These are phyloP conservation scores for Aaosphaeria arxii DNA, from an alignment of 2,329 filamentous ascomycete species.

Conservation along the genomic window DNA sequence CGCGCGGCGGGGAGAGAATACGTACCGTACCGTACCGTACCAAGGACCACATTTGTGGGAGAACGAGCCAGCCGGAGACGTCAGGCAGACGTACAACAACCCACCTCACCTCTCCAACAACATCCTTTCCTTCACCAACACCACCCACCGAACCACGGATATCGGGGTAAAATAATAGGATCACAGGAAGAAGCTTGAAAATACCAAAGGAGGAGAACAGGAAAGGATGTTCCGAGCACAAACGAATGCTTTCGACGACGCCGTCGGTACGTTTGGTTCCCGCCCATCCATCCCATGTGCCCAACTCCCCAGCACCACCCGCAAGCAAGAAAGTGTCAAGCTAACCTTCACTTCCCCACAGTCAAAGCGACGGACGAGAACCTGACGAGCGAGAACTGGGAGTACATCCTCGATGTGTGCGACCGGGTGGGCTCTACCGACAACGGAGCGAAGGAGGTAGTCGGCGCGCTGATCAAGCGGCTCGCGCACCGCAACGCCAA, in stretches of 20 bases:
- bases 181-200: no score
- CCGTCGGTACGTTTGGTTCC: constrained; percentile 54
- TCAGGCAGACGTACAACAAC: no score
- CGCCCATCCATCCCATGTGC: not conserved
- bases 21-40: no score
- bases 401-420: constrained; percentile 65
- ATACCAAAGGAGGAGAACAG: no score
- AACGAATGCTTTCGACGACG: constrained; percentile 68
- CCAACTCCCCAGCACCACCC: not conserved
- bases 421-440: constrained; percentile 56
- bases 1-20: no score
- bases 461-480: constrained; percentile 86
- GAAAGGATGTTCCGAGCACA: constrained; percentile 48
- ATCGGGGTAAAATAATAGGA: no score
- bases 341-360: constrained; percentile 29
- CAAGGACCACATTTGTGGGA: no score
- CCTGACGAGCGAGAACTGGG: constrained; percentile 80
- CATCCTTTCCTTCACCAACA: no score
- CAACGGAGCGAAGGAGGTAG: constrained; percentile 71
- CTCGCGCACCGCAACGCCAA: constrained; percentile 93
- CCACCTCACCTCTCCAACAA: no score
- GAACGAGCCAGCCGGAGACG: no score
- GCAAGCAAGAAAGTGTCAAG: not conserved
- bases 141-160: no score
- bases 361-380: constrained; percentile 96